A percentile compares a stretch with the other conserved stretches of the same genome.
phyloP scores from a whole-genome alignment of 148 eudicot species.

The Fagopyrum esculentum region DNA sequence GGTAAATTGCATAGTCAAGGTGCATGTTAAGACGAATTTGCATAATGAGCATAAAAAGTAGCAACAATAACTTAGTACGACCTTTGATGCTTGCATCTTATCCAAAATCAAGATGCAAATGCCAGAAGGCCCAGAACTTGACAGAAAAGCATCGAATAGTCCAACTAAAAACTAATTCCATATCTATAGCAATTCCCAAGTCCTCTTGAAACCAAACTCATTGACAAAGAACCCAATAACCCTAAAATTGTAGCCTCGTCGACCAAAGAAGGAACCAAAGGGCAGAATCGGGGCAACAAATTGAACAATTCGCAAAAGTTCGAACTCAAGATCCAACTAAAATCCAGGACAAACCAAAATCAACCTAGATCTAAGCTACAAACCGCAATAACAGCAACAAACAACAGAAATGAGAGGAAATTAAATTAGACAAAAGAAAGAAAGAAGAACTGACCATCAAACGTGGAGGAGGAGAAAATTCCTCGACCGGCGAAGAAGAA shows the following conservation, averaged over 20 bases:
- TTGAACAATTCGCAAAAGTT: slow-evolving; percentile 3
- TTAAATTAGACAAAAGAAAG: background rate
- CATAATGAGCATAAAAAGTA: background rate
- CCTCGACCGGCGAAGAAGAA: slow-evolving; percentile 52
- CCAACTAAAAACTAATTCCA: background rate
- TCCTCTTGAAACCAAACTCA: background rate
- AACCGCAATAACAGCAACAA: background rate
- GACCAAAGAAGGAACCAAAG: background rate
- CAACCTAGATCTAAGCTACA: background rate
- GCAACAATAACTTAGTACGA: background rate
- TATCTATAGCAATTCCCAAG: background rate
- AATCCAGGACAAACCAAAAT: background rate
- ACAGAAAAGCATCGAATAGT: background rate
- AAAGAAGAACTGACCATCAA: slow-evolving; percentile 13
- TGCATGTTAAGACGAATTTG: background rate
- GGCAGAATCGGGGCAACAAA: background rate
- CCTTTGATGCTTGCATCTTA: background rate
- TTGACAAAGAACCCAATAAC: background rate
- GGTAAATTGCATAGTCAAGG: background rate
- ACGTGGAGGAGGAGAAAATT: slow-evolving; percentile 23
- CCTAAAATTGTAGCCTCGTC: background rate
- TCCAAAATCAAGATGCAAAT: background rate
- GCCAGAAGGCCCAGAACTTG: background rate
- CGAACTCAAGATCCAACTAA: background rate
- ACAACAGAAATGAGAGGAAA: slow-evolving; percentile 6